phyloP scores from a whole-genome alignment of 495 filamentous ascomycete genomes.

The Trichoderma asperelloides region DNA sequence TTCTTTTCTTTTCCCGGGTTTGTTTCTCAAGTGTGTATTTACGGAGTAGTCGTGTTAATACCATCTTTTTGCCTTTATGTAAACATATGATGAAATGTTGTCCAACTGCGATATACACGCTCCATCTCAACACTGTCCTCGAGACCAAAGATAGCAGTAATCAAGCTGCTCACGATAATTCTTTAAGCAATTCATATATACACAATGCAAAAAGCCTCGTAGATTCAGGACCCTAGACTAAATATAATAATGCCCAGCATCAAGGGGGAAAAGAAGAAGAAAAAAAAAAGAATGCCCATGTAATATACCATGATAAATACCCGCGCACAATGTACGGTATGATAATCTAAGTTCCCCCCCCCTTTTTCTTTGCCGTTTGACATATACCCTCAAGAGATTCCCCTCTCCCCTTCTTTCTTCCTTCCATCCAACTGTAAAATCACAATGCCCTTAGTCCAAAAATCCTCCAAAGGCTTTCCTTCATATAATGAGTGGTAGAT shows the following conservation, averaged over 20 bases:
- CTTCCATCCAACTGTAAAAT: not conserved
- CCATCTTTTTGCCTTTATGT: too few relatives aligned
- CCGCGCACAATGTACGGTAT: not conserved
- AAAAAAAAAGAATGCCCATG: too few relatives aligned
- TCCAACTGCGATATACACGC: too few relatives aligned
- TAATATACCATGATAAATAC: not conserved
- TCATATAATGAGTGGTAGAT: too few relatives aligned
- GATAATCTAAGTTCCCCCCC: not conserved
- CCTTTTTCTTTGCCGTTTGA: not conserved
- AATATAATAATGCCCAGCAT: not conserved
- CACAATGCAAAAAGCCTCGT: not conserved
- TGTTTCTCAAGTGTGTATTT: not conserved
- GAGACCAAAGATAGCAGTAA: not conserved
- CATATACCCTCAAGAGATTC: not conserved
- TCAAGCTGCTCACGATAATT: not conserved
- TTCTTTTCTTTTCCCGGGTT: not conserved
- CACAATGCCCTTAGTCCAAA: not conserved
- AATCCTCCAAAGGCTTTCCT: too few relatives aligned
- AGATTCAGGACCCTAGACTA: not conserved
- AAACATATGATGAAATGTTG: too few relatives aligned
- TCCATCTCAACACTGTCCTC: too few relatives aligned
- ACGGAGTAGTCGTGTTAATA: too few relatives aligned
- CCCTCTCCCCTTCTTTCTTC: too few relatives aligned
- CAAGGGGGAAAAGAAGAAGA: not conserved
- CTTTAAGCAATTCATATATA: not conserved